A percentile compares a stretch with the other conserved stretches of the same genome.
Evolutionary conservation across 768 basidiomycete species (phyloP).

Genomic region (Ramaria sp.): DNA sequence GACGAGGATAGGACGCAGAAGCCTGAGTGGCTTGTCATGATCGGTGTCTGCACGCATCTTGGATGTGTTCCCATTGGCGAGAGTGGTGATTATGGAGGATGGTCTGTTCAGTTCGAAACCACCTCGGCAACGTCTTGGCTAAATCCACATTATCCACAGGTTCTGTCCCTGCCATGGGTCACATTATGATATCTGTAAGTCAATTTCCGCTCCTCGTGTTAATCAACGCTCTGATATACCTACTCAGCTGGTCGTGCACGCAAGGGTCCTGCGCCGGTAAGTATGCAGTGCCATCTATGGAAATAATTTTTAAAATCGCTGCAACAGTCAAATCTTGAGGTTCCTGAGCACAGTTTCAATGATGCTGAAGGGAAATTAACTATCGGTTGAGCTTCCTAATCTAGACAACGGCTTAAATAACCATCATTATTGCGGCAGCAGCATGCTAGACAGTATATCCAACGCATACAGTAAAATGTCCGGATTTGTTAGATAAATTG

Average conservation of each 20-base stretch:
- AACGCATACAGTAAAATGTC: background rate
- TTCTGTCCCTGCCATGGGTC: constrained; percentile 99
- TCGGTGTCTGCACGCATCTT: constrained; percentile 92
- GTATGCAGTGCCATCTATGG: constrained; percentile 17
- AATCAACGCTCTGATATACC: constrained; percentile 8
- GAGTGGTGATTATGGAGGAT: constrained; percentile 94
- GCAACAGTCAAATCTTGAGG: constrained; percentile 80
- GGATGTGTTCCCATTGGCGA: constrained; percentile 99
- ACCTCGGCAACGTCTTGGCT: background rate
- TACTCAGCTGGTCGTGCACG: constrained; percentile 79
- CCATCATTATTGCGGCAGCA: background rate
- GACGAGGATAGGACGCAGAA: constrained; percentile 86
- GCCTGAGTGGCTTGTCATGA: constrained; percentile 93
- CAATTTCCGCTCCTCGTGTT: constrained; percentile 2
- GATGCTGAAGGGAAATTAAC: constrained; percentile 80
- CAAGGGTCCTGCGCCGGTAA: constrained; percentile 91
- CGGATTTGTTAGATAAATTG: background rate
- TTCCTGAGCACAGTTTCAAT: constrained; percentile 81
- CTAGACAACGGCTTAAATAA: background rate
- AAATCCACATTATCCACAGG: constrained; percentile 27
- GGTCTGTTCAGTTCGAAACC: constrained; percentile 38
- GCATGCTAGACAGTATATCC: background rate
- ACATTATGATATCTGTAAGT: constrained; percentile 91
- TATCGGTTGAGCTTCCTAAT: constrained; percentile 51
- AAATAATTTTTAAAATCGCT: constrained; percentile 9